Conservation (phyloP, 192 early-diverging fungal genomes). For the Obelidium mucronatum region DNA sequence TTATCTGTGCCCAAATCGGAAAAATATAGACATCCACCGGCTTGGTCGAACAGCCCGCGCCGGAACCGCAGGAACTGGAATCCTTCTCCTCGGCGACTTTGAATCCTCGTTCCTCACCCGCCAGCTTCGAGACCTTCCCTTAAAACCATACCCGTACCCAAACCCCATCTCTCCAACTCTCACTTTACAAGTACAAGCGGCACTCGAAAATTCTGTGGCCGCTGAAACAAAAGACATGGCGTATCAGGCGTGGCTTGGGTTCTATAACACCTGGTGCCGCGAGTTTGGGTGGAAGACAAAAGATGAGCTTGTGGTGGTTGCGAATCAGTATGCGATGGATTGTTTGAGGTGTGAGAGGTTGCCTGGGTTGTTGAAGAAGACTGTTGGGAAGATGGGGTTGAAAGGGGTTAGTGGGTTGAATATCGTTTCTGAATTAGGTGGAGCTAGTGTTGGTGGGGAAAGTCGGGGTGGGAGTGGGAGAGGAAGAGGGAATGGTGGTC, state of each 20-base stretch:
- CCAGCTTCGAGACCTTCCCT: not conserved
- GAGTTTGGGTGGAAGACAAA: conserved; percentile 31
- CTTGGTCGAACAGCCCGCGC: conserved; percentile 92
- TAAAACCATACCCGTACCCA: conserved; percentile 3
- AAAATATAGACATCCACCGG: conserved; percentile 81
- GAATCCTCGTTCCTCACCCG: conserved; percentile 74
- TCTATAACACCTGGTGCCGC: conserved; percentile 28
- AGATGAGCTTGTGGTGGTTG: conserved; percentile 31
- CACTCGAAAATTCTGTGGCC: not conserved
- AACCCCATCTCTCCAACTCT: not conserved
- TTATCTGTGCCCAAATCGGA: not conserved
- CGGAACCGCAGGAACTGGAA: conserved; percentile 82
- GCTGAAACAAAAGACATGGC: conserved; percentile 26
- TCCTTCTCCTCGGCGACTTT: conserved; percentile 75
- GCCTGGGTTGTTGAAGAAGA: conserved; percentile 34
- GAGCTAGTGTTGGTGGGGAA: not conserved
- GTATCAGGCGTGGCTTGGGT: conserved; percentile 37
- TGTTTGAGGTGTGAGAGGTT: conserved; percentile 21
- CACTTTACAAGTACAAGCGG: not conserved
- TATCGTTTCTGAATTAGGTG: not conserved
- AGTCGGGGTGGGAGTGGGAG: not conserved
- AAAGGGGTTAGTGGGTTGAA: conserved; percentile 43
- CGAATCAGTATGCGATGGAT: conserved; percentile 28
- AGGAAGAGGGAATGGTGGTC: conserved; percentile 4
- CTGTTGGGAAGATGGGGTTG: conserved; percentile 51